Evolutionary conservation across 2,329 filamentous ascomycete species (phyloP).

Genomic region (Pseudogymnoascus sp.): DNA sequence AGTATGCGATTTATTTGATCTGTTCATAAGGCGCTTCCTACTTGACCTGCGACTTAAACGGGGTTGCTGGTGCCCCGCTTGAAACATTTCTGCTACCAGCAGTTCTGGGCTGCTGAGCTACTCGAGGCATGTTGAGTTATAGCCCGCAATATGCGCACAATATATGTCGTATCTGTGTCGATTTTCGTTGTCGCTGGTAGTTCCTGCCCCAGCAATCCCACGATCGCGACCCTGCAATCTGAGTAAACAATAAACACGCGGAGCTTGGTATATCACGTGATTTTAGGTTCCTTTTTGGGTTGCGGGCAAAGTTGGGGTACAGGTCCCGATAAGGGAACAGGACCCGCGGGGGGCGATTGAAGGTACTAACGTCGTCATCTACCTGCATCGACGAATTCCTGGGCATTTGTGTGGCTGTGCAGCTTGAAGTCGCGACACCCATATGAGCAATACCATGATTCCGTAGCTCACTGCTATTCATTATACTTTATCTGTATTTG

Average conservation of each 20-base stretch:
- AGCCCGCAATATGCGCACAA: constrained; percentile 3
- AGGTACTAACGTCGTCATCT: constrained; percentile 4
- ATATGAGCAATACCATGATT: neutral
- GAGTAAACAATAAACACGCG: constrained; percentile 8
- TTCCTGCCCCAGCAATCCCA: neutral
- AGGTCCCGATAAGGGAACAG: constrained; percentile 8
- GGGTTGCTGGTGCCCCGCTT: constrained; percentile 23
- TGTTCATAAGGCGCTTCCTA: constrained; percentile 14
- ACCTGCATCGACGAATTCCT: neutral
- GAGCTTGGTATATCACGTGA: neutral
- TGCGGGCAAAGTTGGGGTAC: constrained; percentile 1
- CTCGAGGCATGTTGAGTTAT: constrained; percentile 43
- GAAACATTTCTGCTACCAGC: constrained; percentile 36
- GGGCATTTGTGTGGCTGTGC: constrained; percentile 1
- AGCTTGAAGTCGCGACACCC: neutral
- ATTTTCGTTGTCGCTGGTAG: neutral
- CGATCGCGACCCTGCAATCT: constrained; percentile 6
- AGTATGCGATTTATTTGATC: neutral
- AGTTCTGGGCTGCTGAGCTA: constrained; percentile 38
- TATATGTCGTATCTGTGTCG: constrained; percentile 1
- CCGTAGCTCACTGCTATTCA: neutral
- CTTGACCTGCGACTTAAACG: constrained; percentile 31
- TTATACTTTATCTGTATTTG: neutral
- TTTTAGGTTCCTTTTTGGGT: neutral
- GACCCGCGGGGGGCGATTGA: neutral